Percentiles rank a stretch among this genome's conserved stretches.
Conservation (phyloP, 1,284 basidiomycete species). For the Macrocystidia cucumis region DNA sequence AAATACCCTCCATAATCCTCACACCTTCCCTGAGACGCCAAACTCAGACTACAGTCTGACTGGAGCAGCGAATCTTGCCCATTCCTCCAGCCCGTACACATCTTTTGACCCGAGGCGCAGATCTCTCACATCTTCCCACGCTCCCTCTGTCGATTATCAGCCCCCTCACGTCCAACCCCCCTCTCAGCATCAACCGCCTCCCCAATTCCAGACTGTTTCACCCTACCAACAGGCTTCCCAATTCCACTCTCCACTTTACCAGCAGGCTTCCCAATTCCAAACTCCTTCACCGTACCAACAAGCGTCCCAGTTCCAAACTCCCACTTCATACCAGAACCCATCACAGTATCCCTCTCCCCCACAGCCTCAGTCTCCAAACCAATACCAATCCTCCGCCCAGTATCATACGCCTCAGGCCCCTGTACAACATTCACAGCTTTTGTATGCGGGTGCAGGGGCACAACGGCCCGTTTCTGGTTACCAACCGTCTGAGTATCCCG, state of each 20-base stretch:
- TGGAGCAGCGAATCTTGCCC: too few relatives aligned
- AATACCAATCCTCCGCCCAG: not conserved
- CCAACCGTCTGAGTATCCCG: too few relatives aligned
- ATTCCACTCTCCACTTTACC: slow-evolving; percentile 11
- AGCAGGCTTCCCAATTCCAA: slow-evolving; percentile 13
- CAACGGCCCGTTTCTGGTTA: too few relatives aligned
- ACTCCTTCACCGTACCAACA: slow-evolving; percentile 1
- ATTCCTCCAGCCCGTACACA: too few relatives aligned
- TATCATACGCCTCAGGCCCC: too few relatives aligned
- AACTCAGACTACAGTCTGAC: too few relatives aligned
- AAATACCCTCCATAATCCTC: slow-evolving; percentile 3
- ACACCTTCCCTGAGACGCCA: slow-evolving; percentile 10
- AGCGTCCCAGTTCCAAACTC: not conserved
- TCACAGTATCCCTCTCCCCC: not conserved
- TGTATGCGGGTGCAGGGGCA: too few relatives aligned
- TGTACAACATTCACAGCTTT: too few relatives aligned
- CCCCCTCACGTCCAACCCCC: slow-evolving; percentile 13
- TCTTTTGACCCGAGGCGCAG: too few relatives aligned
- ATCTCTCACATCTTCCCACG: too few relatives aligned
- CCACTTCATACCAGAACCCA: not conserved
- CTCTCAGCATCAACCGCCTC: slow-evolving; percentile 14
- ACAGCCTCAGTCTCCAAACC: not conserved
- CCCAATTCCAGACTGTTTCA: slow-evolving; percentile 9
- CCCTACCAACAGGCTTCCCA: slow-evolving; percentile 5
- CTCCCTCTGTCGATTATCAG: slow-evolving; percentile 22